These are phyloP conservation scores for Rhodomyrtus psidioides DNA, from an alignment of 441 rosid genomes.

Conservation along the genomic window DNA sequence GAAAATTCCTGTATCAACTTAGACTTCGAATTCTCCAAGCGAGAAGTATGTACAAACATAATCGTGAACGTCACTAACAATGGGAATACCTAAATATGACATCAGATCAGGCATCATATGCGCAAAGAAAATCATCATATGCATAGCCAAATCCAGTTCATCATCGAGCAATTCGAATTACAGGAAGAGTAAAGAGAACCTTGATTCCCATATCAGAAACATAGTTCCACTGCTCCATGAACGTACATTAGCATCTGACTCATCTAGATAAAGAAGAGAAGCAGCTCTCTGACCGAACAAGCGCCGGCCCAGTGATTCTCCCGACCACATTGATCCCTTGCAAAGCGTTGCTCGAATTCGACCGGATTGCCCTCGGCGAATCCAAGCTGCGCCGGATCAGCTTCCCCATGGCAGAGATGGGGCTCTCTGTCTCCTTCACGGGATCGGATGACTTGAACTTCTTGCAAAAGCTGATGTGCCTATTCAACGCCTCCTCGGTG, in stretches of 20 bases:
- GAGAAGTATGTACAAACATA: not conserved
- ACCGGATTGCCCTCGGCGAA: not conserved
- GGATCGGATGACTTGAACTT: not conserved
- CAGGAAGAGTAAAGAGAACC: not conserved
- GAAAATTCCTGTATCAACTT: not conserved
- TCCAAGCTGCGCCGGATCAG: not conserved
- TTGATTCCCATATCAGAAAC: not conserved
- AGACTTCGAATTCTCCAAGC: not conserved
- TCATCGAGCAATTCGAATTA: not conserved
- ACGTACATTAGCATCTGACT: not conserved
- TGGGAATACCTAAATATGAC: not conserved
- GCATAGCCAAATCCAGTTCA: not conserved
- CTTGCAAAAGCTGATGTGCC: slow-evolving; percentile 5
- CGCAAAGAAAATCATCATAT: not conserved
- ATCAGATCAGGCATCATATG: not conserved
- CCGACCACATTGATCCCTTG: not conserved
- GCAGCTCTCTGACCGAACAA: slow-evolving; percentile 6
- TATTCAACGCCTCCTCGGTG: not conserved
- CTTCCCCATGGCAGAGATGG: not conserved
- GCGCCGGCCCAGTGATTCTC: not conserved
- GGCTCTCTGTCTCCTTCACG: not conserved
- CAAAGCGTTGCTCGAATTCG: not conserved
- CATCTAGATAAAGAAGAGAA: slow-evolving; percentile 3
- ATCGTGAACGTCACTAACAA: not conserved
- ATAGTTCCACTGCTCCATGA: not conserved